These are phyloP conservation scores for Prunus davidiana DNA, from an alignment of 306 rosid species.

Conservation along the genomic window DNA sequence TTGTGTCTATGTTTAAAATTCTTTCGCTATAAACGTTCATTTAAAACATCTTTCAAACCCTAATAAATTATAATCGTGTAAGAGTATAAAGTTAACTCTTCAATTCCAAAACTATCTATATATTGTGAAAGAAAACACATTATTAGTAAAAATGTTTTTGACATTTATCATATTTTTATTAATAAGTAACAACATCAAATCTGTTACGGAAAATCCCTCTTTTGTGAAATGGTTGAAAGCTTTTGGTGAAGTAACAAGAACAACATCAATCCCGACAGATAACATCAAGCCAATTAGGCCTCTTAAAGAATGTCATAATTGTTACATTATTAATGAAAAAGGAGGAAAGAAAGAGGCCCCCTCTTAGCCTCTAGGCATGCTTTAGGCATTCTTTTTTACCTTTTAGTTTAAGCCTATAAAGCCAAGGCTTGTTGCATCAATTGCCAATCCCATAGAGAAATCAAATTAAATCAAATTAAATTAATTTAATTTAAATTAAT, in stretches of 20 bases:
- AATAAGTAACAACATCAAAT: neutral
- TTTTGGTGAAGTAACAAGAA: conserved; percentile 14
- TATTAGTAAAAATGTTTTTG: neutral
- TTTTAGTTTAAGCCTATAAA: neutral
- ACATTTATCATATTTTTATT: neutral
- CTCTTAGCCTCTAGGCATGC: neutral
- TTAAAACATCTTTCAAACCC: too few species aligned
- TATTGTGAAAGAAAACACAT: too few species aligned
- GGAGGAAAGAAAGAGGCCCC: neutral
- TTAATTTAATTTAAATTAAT: neutral
- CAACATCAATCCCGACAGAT: conserved; percentile 24
- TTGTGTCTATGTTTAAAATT: too few species aligned
- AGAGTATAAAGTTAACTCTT: too few species aligned
- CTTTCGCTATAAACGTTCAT: too few species aligned
- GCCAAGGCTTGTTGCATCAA: neutral
- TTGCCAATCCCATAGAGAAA: too few species aligned
- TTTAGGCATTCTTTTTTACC: neutral
- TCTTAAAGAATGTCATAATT: neutral
- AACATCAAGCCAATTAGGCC: conserved; percentile 28
- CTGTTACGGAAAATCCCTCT: neutral
- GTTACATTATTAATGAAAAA: neutral
- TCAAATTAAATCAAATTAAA: neutral
- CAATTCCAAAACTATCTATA: too few species aligned
- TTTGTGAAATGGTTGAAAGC: neutral
- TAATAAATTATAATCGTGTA: too few species aligned